Conservation (phyloP, 2,329 filamentous ascomycete genomes). For the Fusarium dimerum region DNA sequence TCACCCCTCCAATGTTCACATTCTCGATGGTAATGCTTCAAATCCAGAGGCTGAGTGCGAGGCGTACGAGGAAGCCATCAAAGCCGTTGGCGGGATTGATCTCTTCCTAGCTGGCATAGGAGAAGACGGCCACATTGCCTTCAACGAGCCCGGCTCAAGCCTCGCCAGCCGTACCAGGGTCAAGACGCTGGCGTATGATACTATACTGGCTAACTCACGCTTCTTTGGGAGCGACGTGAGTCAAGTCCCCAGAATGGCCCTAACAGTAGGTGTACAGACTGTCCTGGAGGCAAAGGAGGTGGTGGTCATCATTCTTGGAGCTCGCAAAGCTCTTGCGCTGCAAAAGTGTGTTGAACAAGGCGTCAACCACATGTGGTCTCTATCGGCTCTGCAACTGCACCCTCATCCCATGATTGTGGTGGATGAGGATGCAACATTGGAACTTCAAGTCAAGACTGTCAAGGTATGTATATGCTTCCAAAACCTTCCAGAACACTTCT, state of each 20-base stretch:
- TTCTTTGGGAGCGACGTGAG: conserved; percentile 77
- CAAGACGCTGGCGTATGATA: conserved; percentile 86
- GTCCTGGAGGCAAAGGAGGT: conserved; percentile 81
- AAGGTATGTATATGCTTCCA: conserved; percentile 42
- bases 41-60: conserved; percentile 77
- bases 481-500: not conserved
- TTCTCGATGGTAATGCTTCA: conserved; percentile 77
- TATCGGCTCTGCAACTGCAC: conserved; percentile 79
- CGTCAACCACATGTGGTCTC: conserved; percentile 89
- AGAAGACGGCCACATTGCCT: conserved; percentile 84
- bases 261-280: conserved; percentile 84
- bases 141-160: conserved; percentile 85
- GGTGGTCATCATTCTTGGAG: conserved; percentile 78
- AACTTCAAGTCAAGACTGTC: conserved; percentile 74
- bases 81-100: conserved; percentile 74
- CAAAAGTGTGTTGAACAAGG: conserved; percentile 80
- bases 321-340: conserved; percentile 77
- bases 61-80: conserved; percentile 78
- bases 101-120: conserved; percentile 85
- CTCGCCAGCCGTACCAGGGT: conserved; percentile 77
- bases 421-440: conserved; percentile 76
- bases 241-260: conserved; percentile 76
- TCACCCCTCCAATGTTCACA: conserved; percentile 78
- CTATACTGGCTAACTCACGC: conserved; percentile 79
- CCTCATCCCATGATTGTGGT: conserved; percentile 80